phyloP scores from a whole-genome alignment of 2,329 filamentous ascomycete species.

The Xylariaceae sp. region DNA sequence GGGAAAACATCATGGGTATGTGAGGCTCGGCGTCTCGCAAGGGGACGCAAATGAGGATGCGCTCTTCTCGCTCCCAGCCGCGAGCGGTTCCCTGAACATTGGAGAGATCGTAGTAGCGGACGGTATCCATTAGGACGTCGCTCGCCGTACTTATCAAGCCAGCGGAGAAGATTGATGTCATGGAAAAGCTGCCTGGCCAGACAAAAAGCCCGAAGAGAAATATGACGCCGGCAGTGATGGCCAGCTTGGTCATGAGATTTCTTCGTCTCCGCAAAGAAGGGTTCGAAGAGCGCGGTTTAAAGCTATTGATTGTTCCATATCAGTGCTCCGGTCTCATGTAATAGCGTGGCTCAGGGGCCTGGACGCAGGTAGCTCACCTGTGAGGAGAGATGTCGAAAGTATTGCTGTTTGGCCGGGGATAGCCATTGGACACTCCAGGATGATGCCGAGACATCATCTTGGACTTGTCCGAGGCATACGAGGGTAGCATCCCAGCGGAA shows the following conservation, averaged over 20 bases:
- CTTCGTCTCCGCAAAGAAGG: slow-evolving; percentile 67
- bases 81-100: slow-evolving; percentile 87
- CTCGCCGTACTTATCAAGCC: slow-evolving; percentile 64
- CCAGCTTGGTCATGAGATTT: slow-evolving; percentile 67
- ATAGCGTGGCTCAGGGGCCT: slow-evolving; percentile 2
- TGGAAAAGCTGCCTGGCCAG: slow-evolving; percentile 61
- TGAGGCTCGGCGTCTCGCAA: slow-evolving; percentile 89
- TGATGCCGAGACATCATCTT: slow-evolving; percentile 86
- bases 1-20: slow-evolving; percentile 97
- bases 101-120: slow-evolving; percentile 93
- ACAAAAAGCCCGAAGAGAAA: slow-evolving; percentile 71
- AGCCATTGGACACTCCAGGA: slow-evolving; percentile 77
- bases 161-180: slow-evolving; percentile 61
- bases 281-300: slow-evolving; percentile 76
- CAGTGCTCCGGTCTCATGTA: slow-evolving; percentile 3
- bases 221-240: slow-evolving; percentile 53
- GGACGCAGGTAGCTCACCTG: slow-evolving; percentile 58
- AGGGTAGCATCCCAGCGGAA: slow-evolving; percentile 52
- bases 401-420: slow-evolving; percentile 59
- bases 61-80: slow-evolving; percentile 94
- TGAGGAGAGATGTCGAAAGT: slow-evolving; percentile 87
- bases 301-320: slow-evolving; percentile 51
- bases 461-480: slow-evolving; percentile 48
- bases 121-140: slow-evolving; percentile 82
- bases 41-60: slow-evolving; percentile 91